These are phyloP conservation scores for Pisolithus marmoratus DNA, from an alignment of 768 basidiomycete species.

Conservation along the genomic window DNA sequence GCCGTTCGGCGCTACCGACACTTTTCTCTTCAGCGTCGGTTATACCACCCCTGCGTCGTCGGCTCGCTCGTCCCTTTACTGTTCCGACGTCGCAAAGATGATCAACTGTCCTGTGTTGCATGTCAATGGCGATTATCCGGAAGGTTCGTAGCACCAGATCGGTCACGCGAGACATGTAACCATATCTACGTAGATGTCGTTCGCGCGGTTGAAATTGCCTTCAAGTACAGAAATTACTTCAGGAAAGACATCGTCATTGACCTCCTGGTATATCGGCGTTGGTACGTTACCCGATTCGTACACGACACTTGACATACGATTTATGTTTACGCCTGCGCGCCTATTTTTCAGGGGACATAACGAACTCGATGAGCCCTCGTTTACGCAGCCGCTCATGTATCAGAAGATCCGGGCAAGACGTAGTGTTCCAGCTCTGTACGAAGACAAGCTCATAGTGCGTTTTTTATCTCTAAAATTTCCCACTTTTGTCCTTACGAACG, in stretches of 20 bases:
- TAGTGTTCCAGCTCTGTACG: constrained; percentile 78
- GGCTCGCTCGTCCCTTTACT: constrained; percentile 82
- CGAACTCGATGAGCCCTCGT: constrained; percentile 80
- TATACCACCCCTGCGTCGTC: constrained; percentile 86
- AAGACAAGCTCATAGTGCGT: constrained; percentile 69
- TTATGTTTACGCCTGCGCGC: neutral
- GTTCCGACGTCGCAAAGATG: constrained; percentile 86
- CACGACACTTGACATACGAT: neutral
- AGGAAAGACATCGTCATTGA: constrained; percentile 90
- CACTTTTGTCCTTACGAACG: neutral
- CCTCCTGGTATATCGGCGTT: constrained; percentile 81
- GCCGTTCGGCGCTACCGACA: too few species aligned
- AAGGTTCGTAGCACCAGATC: constrained; percentile 40
- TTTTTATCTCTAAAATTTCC: neutral
- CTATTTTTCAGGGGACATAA: constrained; percentile 64
- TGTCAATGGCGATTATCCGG: constrained; percentile 88
- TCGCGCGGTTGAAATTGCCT: constrained; percentile 81
- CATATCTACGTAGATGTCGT: constrained; percentile 59
- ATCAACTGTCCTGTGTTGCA: constrained; percentile 85
- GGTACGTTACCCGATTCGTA: constrained; percentile 34
- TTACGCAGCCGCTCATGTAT: constrained; percentile 91
- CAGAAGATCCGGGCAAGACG: constrained; percentile 72
- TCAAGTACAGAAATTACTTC: constrained; percentile 82
- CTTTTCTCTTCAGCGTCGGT: constrained; percentile 57
- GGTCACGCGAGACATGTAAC: neutral